These are phyloP conservation scores for Penicillium sp. DNA, from an alignment of 2,329 filamentous ascomycete genomes.

Conservation along the genomic window DNA sequence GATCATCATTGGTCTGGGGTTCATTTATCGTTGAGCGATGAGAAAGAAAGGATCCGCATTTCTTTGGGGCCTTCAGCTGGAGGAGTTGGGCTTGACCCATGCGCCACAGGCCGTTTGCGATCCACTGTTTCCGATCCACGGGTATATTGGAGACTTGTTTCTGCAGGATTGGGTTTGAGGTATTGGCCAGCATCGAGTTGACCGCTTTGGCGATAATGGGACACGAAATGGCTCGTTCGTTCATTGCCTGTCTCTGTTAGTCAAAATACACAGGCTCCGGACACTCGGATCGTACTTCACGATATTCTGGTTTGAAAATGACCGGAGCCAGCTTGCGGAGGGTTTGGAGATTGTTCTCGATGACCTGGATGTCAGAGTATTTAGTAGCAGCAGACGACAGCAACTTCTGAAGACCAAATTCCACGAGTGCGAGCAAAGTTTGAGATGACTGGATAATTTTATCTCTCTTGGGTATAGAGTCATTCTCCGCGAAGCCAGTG, in stretches of 20 bases:
- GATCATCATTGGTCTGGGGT: neutral
- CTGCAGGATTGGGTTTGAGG: constrained; percentile 3
- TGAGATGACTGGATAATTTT: neutral
- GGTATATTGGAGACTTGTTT: neutral
- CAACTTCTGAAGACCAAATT: constrained; percentile 26
- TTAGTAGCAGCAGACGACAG: constrained; percentile 10
- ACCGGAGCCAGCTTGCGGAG: constrained; percentile 29
- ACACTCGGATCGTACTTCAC: constrained; percentile 21
- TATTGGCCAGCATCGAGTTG: constrained; percentile 27
- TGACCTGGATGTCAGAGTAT: neutral
- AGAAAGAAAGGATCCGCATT: neutral
- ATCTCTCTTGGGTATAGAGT: neutral
- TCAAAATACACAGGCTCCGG: no score
- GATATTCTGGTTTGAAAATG: constrained; percentile 33
- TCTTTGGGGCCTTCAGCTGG: neutral
- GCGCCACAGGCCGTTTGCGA: neutral
- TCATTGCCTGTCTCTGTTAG: constrained; percentile 31
- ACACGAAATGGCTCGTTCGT: constrained; percentile 36
- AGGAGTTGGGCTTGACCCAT: neutral
- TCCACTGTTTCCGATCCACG: neutral
- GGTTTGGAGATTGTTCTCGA: constrained; percentile 7
- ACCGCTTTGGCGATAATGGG: constrained; percentile 37
- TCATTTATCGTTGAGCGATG: neutral
- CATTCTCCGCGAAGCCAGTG: no score
- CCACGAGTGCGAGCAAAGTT: constrained; percentile 23